Evolutionary conservation across 108 stramenopile genomes (phyloP).

Genomic region (Cyclotella distinguenda): DNA sequence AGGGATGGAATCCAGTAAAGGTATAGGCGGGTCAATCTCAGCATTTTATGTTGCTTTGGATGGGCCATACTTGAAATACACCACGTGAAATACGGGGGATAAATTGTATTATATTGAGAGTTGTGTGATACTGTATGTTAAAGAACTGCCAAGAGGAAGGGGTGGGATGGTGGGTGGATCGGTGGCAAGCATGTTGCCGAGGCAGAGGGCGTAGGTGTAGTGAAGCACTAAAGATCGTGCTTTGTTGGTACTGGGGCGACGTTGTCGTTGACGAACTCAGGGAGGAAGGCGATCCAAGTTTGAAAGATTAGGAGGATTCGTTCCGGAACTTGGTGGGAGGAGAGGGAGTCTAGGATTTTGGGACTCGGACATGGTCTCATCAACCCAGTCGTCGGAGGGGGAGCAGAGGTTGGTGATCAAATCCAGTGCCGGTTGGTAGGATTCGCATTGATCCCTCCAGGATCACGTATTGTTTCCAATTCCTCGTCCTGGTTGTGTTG

Average conservation of each 20-base stretch:
- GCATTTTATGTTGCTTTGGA: conserved; percentile 10
- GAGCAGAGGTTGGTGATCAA: conserved; percentile 58
- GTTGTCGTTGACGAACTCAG: too few species aligned
- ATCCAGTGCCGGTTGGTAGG: conserved; percentile 63
- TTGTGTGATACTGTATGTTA: conserved; percentile 4
- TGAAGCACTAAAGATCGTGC: too few species aligned
- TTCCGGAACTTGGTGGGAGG: too few species aligned
- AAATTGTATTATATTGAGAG: conserved; percentile 2
- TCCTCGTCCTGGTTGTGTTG: conserved; percentile 12
- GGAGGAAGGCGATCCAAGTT: too few species aligned
- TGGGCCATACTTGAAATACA: conserved; percentile 2
- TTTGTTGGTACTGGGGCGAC: too few species aligned
- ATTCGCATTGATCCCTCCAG: conserved; percentile 48
- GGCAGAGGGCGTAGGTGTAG: too few species aligned
- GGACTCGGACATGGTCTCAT: too few species aligned
- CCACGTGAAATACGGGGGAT: background rate
- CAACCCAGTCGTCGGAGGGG: conserved; percentile 15
- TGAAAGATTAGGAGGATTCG: too few species aligned
- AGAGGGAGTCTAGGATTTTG: too few species aligned
- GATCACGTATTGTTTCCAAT: conserved; percentile 37
- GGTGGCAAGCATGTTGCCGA: too few species aligned
- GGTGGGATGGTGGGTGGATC: conserved; percentile 8
- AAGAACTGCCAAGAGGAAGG: conserved; percentile 15
- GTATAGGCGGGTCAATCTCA: background rate
- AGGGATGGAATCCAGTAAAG: conserved; percentile 8